Conservation (phyloP, 2,329 filamentous ascomycete genomes). For the Aspergillus awamori region DNA sequence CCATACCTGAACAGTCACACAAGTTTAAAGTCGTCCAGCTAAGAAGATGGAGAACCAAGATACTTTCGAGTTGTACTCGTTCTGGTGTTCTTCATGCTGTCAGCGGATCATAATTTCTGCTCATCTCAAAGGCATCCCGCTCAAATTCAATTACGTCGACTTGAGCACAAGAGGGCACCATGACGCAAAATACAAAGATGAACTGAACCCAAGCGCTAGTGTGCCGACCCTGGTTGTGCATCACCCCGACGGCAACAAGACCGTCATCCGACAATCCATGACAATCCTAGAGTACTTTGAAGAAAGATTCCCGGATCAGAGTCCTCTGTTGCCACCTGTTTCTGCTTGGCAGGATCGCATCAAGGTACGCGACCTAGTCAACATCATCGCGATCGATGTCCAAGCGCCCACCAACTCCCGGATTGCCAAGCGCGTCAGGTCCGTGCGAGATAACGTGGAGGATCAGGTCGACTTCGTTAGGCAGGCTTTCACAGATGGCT, state of each 20-base stretch:
- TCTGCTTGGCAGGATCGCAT: background rate
- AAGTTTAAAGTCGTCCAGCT: background rate
- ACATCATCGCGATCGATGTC: conserved; percentile 7
- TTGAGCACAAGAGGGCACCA: background rate
- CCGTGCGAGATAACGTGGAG: background rate
- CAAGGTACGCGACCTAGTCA: conserved; percentile 3
- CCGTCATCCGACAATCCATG: conserved; percentile 4
- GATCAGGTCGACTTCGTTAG: background rate
- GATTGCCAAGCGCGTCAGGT: background rate
- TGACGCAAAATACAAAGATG: background rate
- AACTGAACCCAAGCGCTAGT: background rate
- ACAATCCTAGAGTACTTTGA: conserved; percentile 6
- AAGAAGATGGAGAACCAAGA: background rate
- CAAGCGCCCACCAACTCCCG: conserved; percentile 1
- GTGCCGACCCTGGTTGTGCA: background rate
- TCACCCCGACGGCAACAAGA: background rate
- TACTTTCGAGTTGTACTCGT: background rate
- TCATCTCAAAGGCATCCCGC: conserved; percentile 1
- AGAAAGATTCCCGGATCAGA: background rate
- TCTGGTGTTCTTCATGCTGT: background rate
- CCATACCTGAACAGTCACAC: background rate
- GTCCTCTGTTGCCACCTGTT: background rate
- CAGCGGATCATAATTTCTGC: conserved; percentile 3
- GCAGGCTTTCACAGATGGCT: background rate
- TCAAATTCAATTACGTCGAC: background rate